phyloP scores from a whole-genome alignment of 2,329 filamentous ascomycete species.

The Aspergillus fijiensis region DNA sequence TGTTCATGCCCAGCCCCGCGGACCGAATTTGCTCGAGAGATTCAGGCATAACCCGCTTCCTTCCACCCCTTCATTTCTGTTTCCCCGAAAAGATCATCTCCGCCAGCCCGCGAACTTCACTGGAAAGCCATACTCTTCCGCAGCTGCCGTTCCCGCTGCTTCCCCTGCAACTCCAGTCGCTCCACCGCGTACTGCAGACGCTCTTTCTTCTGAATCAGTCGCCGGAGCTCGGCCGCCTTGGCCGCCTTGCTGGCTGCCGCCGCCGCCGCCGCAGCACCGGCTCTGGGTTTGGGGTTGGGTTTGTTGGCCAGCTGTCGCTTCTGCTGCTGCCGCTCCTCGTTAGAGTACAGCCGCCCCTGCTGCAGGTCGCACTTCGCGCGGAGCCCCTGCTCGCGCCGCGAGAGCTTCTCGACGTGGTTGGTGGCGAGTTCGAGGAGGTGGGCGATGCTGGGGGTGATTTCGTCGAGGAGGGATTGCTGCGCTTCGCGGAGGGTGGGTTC shows the following conservation, averaged over 20 bases:
- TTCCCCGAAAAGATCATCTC: not conserved
- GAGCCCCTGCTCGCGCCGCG: slow-evolving; percentile 77
- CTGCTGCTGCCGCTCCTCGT: slow-evolving; percentile 33
- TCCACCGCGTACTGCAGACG: slow-evolving; percentile 83
- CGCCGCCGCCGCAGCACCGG: slow-evolving; percentile 17
- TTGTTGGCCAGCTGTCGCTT: not conserved
- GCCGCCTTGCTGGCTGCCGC: slow-evolving; percentile 30
- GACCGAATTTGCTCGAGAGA: not conserved
- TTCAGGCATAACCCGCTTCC: no score
- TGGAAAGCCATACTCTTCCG: slow-evolving; percentile 69
- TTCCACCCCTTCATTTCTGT: not conserved
- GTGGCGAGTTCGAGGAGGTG: slow-evolving; percentile 79
- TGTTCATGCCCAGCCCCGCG: no score
- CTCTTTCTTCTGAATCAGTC: slow-evolving; percentile 77
- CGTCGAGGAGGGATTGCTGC: slow-evolving; percentile 79
- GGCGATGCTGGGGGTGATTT: slow-evolving; percentile 83
- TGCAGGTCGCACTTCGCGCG: slow-evolving; percentile 82
- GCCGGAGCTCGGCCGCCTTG: slow-evolving; percentile 62
- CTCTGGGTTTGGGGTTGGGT: slow-evolving; percentile 10
- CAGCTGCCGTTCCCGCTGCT: slow-evolving; percentile 70
- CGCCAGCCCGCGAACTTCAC: slow-evolving; percentile 12
- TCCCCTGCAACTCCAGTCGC: slow-evolving; percentile 79
- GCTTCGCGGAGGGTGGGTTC: slow-evolving; percentile 78
- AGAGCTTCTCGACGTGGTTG: slow-evolving; percentile 77
- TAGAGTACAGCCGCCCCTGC: slow-evolving; percentile 64